Evolutionary conservation across 1,284 basidiomycete genomes (phyloP), one percentile per base, ranked within the genome.

Genomic region (Cryptococcus sp.): DNA sequence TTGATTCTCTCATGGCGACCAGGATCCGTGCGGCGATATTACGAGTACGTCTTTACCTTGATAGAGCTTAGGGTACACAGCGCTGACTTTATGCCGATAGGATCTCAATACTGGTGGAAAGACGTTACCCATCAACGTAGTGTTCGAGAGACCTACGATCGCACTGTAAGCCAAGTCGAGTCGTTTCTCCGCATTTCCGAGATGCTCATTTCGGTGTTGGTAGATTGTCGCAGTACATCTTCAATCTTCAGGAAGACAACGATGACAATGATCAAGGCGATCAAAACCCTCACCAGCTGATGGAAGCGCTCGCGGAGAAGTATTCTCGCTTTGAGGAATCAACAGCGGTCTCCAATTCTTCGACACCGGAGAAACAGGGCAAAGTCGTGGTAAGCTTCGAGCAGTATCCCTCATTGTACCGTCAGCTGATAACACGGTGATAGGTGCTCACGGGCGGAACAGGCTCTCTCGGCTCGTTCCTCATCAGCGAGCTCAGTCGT

Each of bases 401-500:
- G 22, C 16, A 11, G 13, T 35, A 22, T 51, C 23, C 1, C 22
- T 8, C 25, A 39, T 23, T 25, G 25, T 40, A 19, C 31, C 44
- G 50, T 25, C 41, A 23, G 13, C 42, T 45, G 42, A 45, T 13
- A n/a, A 11, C 41, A 22, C 2, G 19, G 23, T 15, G 10, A 48
- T 48, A 70, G 75, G 56, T 79, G 1, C 60, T 81, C 3, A 80
- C 80, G 0, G 80, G 80, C 10, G 77, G 69, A 11, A 81, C 80
- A 3, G 80, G 80, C 11, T 77, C 78, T 0, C 65, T 81, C 4
- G 80, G 80, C 4, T 66, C 75, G 0, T 74, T 76, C 53, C 51
- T 80, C 8, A 64, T 81, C n/a, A 48, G 65, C 10, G 58, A 69
- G 41, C 60, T 77, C 16, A 20, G 31, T 10, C 59, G 67, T 0